These are phyloP conservation scores for Aspergillus flavus DNA, from an alignment of 2,329 filamentous ascomycete species.

Conservation along the genomic window DNA sequence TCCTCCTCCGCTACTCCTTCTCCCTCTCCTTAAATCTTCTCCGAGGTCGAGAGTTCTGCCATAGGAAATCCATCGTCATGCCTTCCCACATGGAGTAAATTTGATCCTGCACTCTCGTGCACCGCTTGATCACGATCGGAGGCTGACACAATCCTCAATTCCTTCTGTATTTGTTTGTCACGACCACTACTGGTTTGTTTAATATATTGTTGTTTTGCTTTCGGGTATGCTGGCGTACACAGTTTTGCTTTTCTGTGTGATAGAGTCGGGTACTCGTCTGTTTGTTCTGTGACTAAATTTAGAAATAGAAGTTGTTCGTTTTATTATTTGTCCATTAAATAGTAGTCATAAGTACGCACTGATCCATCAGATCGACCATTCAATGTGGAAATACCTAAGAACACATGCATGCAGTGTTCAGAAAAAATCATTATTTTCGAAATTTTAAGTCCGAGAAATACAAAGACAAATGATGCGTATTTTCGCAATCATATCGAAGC, in stretches of 20 bases:
- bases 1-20: neutral
- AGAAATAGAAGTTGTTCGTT: neutral
- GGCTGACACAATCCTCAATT: neutral
- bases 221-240: neutral
- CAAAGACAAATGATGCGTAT: too few species aligned
- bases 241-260: neutral
- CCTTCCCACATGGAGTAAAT: neutral
- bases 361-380: too few species aligned
- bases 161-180: neutral
- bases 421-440: too few species aligned
- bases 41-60: neutral
- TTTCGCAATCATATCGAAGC: too few species aligned
- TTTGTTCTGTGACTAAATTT: neutral
- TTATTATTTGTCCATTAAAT: neutral
- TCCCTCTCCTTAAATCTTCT: neutral
- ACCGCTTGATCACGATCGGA: neutral
- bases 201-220: neutral
- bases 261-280: neutral
- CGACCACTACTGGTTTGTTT: neutral
- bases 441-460: accelerated
- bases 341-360: neutral
- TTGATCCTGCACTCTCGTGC: neutral
- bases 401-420: too few species aligned
- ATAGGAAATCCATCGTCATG: neutral
- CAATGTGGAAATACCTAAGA: too few species aligned